These are phyloP conservation scores for Turnera subulata DNA, from an alignment of 345 rosid genomes.

Conservation along the genomic window DNA sequence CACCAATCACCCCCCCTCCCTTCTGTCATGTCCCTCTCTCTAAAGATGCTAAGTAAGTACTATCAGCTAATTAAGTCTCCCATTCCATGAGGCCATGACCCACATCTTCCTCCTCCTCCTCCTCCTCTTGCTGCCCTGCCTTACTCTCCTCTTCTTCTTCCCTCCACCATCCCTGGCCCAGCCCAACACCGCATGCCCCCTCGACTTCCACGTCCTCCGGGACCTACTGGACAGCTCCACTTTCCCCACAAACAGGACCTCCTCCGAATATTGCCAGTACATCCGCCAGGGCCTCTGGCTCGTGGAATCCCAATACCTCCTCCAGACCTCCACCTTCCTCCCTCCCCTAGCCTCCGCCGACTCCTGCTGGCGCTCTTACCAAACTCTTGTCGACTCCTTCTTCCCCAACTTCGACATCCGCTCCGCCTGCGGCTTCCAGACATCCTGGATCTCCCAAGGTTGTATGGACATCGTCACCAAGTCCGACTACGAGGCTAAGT, in stretches of 20 bases:
- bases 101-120: not conserved
- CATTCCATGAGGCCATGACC: not conserved
- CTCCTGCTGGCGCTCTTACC: constrained; percentile 64
- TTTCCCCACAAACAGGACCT: too few relatives aligned
- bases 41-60: too few relatives aligned
- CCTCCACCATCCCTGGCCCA: not conserved
- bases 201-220: not conserved
- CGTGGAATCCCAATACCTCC: constrained; percentile 58
- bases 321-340: constrained; percentile 43
- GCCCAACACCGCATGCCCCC: not conserved
- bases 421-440: constrained; percentile 57
- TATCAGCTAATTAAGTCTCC: not conserved
- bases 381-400: constrained; percentile 30
- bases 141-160: not conserved
- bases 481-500: constrained; percentile 42
- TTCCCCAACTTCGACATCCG: constrained; percentile 50
- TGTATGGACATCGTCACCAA: constrained; percentile 71
- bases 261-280: constrained; percentile 6
- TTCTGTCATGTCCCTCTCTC: too few relatives aligned
- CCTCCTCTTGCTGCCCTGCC: not conserved
- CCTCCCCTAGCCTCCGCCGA: constrained; percentile 55
- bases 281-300: constrained; percentile 75
- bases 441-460: constrained; percentile 71
- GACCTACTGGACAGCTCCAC: too few relatives aligned
- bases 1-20: too few relatives aligned